Evolutionary conservation across 306 rosid species (phyloP).

Genomic region (Coriaria nepalensis): DNA sequence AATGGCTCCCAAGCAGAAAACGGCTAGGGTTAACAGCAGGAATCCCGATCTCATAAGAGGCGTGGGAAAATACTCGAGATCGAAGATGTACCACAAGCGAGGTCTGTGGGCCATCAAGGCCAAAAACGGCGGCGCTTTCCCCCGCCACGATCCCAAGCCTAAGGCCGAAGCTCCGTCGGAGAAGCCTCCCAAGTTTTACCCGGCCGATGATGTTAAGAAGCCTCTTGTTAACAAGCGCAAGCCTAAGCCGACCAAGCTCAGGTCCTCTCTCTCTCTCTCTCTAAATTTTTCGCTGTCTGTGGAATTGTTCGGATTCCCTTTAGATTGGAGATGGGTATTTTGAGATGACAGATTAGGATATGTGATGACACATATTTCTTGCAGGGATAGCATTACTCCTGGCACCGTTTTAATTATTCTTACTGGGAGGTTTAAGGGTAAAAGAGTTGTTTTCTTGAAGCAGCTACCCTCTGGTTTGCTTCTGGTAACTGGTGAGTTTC

Average conservation of each 20-base stretch:
- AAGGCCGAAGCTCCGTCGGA: slow-evolving; percentile 14
- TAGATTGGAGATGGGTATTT: not conserved
- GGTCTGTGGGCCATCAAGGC: slow-evolving; percentile 65
- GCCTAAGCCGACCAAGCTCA: slow-evolving; percentile 41
- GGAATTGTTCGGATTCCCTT: too few species aligned
- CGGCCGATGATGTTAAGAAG: slow-evolving; percentile 36
- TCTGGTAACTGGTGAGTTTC: slow-evolving; percentile 43
- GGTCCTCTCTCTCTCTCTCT: slow-evolving; percentile 11
- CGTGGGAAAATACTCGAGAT: slow-evolving; percentile 40
- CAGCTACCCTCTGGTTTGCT: slow-evolving; percentile 73
- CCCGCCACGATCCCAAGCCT: slow-evolving; percentile 40
- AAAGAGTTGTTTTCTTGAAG: slow-evolving; percentile 60
- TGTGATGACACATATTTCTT: not conserved
- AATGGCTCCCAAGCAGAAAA: slow-evolving; percentile 36
- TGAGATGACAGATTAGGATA: not conserved
- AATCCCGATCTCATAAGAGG: slow-evolving; percentile 50
- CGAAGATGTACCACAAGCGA: slow-evolving; percentile 50
- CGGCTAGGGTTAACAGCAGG: slow-evolving; percentile 18
- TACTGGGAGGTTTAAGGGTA: slow-evolving; percentile 69
- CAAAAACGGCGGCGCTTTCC: slow-evolving; percentile 47
- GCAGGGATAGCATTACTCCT: slow-evolving; percentile 50
- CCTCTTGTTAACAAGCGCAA: slow-evolving; percentile 36
- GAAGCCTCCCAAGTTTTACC: slow-evolving; percentile 35
- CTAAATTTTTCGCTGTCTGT: too few species aligned
- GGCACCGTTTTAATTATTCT: slow-evolving; percentile 57